Percentiles rank a stretch among this genome's conserved stretches.
Evolutionary conservation across 768 basidiomycete genomes (phyloP).

Genomic region (Serendipita vermifera): DNA sequence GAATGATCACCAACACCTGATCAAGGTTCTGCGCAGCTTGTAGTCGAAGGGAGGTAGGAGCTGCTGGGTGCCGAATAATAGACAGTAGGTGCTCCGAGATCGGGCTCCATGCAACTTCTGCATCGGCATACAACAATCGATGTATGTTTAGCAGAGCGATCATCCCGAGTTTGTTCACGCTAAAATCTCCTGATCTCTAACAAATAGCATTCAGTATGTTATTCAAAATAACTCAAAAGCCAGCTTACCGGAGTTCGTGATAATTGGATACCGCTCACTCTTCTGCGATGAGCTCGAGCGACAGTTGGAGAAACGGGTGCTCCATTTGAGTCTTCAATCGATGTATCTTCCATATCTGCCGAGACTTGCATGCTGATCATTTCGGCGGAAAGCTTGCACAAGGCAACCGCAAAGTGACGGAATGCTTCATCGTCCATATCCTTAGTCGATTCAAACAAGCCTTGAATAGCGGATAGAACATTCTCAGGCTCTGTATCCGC

Average conservation of each 20-base stretch:
- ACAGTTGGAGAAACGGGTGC: slow-evolving; percentile 29
- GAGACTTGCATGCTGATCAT: slow-evolving; percentile 81
- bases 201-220: slow-evolving; percentile 10
- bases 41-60: slow-evolving; percentile 65
- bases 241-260: slow-evolving; percentile 58
- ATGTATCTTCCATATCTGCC: slow-evolving; percentile 25
- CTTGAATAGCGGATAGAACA: slow-evolving; percentile 59
- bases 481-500: slow-evolving; percentile 64
- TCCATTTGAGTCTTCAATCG: slow-evolving; percentile 28
- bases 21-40: slow-evolving; percentile 84
- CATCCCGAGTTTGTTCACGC: slow-evolving; percentile 72
- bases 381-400: slow-evolving; percentile 77
- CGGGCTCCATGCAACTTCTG: slow-evolving; percentile 73
- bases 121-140: slow-evolving; percentile 70
- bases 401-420: slow-evolving; percentile 57
- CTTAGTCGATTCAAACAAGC: slow-evolving; percentile 76
- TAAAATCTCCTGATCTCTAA: slow-evolving; percentile 85
- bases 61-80: slow-evolving; percentile 53
- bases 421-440: slow-evolving; percentile 76
- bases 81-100: slow-evolving; percentile 69
- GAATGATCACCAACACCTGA: slow-evolving; percentile 67
- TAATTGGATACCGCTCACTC: slow-evolving; percentile 81
- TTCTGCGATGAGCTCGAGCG: slow-evolving; percentile 41
- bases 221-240: background rate
- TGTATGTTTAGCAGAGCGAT: slow-evolving; percentile 75